Evolutionary conservation across 2,329 filamentous ascomycete genomes (phyloP).

Genomic region (Didymella segeticola): DNA sequence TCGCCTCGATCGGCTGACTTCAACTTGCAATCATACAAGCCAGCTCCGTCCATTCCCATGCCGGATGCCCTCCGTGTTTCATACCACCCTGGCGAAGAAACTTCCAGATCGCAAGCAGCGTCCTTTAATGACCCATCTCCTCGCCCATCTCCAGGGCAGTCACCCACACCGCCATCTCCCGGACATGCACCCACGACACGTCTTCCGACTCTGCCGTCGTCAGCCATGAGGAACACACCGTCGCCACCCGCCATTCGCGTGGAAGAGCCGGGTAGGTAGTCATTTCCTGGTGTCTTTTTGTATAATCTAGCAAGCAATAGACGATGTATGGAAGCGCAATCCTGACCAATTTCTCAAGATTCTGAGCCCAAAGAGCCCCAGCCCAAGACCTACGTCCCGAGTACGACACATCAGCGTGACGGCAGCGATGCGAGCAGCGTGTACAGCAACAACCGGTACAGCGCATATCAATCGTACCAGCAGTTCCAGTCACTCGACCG

Average conservation of each 20-base stretch:
- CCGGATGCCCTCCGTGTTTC: slow-evolving; percentile 35
- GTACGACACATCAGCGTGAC: slow-evolving; percentile 34
- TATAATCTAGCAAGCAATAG: slow-evolving; percentile 37
- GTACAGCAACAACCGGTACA: slow-evolving; percentile 40
- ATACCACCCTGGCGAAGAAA: slow-evolving; percentile 30
- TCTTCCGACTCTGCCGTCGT: slow-evolving; percentile 36
- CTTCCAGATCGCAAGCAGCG: slow-evolving; percentile 35
- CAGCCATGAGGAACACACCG: slow-evolving; percentile 28
- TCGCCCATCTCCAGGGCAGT: slow-evolving; percentile 24
- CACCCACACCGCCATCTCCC: slow-evolving; percentile 35
- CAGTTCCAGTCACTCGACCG: slow-evolving; percentile 15
- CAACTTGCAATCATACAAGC: slow-evolving; percentile 35
- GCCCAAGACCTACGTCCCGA: not conserved
- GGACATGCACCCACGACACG: slow-evolving; percentile 33
- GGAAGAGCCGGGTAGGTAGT: slow-evolving; percentile 44
- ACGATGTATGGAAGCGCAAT: slow-evolving; percentile 25
- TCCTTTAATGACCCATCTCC: slow-evolving; percentile 32
- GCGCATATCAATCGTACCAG: slow-evolving; percentile 28
- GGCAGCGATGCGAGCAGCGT: slow-evolving; percentile 43
- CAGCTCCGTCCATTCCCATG: slow-evolving; percentile 34
- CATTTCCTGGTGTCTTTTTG: slow-evolving; percentile 31
- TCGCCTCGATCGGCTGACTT: slow-evolving; percentile 34
- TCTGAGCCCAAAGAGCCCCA: slow-evolving; percentile 15
- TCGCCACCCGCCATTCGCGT: slow-evolving; percentile 26
- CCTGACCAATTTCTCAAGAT: slow-evolving; percentile 35